Base-by-base conservation (phyloP, 192 early-diverging fungal genomes). In the Coemansia sp. region DNA sequence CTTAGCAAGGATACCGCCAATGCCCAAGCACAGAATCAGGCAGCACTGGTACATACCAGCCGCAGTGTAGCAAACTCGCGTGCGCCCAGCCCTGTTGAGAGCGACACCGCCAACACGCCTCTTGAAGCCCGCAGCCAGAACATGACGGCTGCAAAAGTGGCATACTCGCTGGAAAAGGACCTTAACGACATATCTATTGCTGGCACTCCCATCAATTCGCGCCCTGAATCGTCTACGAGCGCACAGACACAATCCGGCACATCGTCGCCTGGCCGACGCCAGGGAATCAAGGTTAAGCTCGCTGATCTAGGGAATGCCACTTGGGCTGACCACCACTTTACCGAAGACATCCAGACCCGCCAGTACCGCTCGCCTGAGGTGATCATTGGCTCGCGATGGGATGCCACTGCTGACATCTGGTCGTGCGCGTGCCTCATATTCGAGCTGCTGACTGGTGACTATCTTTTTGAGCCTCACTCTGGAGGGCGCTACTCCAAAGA, bases 361-460 rank as follows among this genome's bases (percentile, higher is more conserved):
- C 93, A 98, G 70, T 98, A 98, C 63, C 86, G 96, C 52, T 90
- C 87, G 8, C 96, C 96, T 20, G 96, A 98, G 65, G 96, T 94
- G 2, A 94, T 96, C 51, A 74, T 96, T 15, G 96, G 96, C 3
- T 80, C 87, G 18, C 78, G 82, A 35, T 98, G 94, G 87, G 88
- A 91, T 31, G 57, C 86, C 6, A 86, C 84, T 26, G 87, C 93
- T 5, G 96, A 98, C 67, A 84, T 94, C 21, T 98, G 96, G 96
- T 91, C 89, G 53, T 79, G 94, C 31, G 96, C 91, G 14, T 95
- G 93, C 75, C 87, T 98, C 80, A 79, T 92, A 0, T 97, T 97
- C 67, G 94, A 97, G 75, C 80, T 97, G 18, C 71, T 96, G 19
- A 96, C 94, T 0, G 91, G 92, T 18, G 91, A 94, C 68, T 97